Base-by-base conservation (phyloP, 2,329 filamentous ascomycete species). In the Monilinia vaccinii-corymbosi region DNA sequence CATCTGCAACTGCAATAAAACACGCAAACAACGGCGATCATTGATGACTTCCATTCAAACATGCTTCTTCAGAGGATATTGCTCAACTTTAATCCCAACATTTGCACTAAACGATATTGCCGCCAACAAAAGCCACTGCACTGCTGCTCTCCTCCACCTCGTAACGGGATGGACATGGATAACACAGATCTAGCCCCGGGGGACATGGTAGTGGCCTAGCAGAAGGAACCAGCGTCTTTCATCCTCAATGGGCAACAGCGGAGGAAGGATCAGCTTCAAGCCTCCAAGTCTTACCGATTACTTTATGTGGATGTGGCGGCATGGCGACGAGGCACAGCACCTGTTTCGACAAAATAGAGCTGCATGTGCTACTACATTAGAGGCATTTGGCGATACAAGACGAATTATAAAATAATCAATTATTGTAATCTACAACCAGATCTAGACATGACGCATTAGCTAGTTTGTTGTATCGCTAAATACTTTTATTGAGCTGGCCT, bases 271-370 rank as follows among this genome's bases (percentile, higher is more conserved):
- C 49, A 55, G 57, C 49, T 60, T 60, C 40, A 47, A 55, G 49
- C 57, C 49, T 48, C 42, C 40, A 46, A 38, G 18, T 60, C 42
- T 60, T 60, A 60, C 45, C 52, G 58, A 60, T 60, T 57, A 56
- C 58, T 60, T 40, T 56, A 60, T 34, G 52, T 60, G 50, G 58
- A 60, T 44, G 45, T 10, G 49, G 51, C 58, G 50, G 58, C 58
- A 57, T 56, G 45, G 52, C 51, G 45, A 57, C 51, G 57, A 60
- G 49, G 57, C 51, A 60, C 57, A 47, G 42, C 49, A 55, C 57
- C 49, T 55, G 40, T 47, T 55, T 55, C n/a, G 36, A 55, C 34
- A 31, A 6, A 28, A 47, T 28, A 55, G 6, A 36, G 49, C 49
- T 60, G 49, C 57, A 60, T 60, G 49, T 55, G 40, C 38, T 55